Percentiles rank a stretch among this genome's conserved stretches.
Evolutionary conservation across 352 stramenopile genomes (phyloP).

Genomic region (Globisporangium alternatum): DNA sequence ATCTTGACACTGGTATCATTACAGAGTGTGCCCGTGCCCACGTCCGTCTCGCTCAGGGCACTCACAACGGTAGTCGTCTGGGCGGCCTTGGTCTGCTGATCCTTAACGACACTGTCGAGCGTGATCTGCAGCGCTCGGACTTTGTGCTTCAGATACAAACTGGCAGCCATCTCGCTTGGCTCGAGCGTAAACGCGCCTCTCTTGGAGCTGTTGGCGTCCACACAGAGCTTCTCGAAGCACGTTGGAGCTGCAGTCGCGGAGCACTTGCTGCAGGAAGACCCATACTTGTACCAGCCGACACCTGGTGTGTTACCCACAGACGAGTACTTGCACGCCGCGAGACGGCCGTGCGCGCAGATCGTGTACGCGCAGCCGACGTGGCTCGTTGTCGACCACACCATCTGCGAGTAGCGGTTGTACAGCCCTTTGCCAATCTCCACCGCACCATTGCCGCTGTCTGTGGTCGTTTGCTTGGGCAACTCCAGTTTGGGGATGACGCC

Average conservation of each 20-base stretch:
- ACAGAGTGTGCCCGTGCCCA: conserved; percentile 4
- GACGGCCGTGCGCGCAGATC: neutral
- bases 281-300: conserved; percentile 12
- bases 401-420: conserved; percentile 18
- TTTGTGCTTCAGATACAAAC: conserved; percentile 12
- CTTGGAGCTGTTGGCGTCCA: neutral
- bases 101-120: conserved; percentile 12
- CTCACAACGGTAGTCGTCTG: neutral
- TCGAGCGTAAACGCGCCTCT: neutral
- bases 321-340: conserved; percentile 19
- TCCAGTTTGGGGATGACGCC: conserved; percentile 9
- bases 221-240: conserved; percentile 8
- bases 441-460: neutral
- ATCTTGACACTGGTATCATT: conserved; percentile 12
- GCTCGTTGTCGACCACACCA: conserved; percentile 18
- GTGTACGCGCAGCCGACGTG: conserved; percentile 19
- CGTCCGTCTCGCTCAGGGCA: conserved; percentile 2
- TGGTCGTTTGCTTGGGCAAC: neutral
- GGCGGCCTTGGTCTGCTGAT: neutral
- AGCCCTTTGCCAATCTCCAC: conserved; percentile 11
- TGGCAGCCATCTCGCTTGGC: neutral
- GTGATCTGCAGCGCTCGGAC: conserved; percentile 14
- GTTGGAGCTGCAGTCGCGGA: neutral
- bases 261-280: conserved; percentile 9
- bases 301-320: conserved; percentile 8